Evolutionary conservation across 83 land plant genomes (phyloP).

Genomic region (Larix sibirica): DNA sequence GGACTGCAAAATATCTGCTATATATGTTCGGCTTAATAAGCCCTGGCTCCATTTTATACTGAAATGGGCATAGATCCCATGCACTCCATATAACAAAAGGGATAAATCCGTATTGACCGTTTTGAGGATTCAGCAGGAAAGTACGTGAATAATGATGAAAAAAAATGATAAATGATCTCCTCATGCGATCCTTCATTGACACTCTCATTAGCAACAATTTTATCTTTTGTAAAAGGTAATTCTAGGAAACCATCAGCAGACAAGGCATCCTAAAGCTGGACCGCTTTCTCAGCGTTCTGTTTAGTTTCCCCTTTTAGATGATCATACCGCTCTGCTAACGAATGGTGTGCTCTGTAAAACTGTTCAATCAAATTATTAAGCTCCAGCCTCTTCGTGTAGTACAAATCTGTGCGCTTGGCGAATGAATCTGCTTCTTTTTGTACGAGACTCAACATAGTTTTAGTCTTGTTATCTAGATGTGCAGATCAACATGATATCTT

Average conservation of each 20-base stretch:
- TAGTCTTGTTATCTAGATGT: conserved; percentile 30
- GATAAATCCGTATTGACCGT: no score
- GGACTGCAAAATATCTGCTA: no score
- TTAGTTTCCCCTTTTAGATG: conserved; percentile 21
- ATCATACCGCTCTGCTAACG: conserved; percentile 25
- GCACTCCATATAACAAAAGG: no score
- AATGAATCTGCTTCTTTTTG: conserved; percentile 41
- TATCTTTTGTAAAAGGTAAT: background rate
- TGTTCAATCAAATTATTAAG: no score
- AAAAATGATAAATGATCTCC: no score
- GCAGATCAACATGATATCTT: no score
- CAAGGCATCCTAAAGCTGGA: background rate
- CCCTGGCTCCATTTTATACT: no score
- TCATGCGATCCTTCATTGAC: background rate
- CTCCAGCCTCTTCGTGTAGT: no score
- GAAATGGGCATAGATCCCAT: no score
- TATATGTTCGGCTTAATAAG: no score
- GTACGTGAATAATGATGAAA: no score
- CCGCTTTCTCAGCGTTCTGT: conserved; percentile 17
- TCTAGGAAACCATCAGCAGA: background rate
- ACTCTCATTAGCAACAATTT: background rate
- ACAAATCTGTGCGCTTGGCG: conserved; percentile 34
- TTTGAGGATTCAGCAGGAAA: no score
- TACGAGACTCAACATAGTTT: conserved; percentile 20
- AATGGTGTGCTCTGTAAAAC: conserved; percentile 29